Conservation (phyloP, 2,329 filamentous ascomycete genomes). For the Xylaria hypoxylon region DNA sequence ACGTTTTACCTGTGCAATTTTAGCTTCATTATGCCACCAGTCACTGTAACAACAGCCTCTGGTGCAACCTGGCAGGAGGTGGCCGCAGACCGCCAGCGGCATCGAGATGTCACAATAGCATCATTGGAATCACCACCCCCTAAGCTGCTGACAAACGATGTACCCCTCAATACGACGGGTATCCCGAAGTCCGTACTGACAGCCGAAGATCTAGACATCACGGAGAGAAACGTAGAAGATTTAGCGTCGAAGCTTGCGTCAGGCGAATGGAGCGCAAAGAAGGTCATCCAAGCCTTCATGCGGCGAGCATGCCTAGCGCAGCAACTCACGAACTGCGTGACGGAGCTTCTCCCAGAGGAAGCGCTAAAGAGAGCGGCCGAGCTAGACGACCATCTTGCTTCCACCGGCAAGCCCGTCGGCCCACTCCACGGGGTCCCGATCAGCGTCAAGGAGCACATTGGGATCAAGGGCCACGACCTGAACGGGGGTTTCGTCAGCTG, state of each 20-base stretch:
- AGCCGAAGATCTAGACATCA: slow-evolving; percentile 61
- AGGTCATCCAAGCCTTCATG: slow-evolving; percentile 65
- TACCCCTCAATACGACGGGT: slow-evolving; percentile 58
- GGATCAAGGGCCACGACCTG: slow-evolving; percentile 60
- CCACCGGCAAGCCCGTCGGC: slow-evolving; percentile 41
- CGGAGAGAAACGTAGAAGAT: slow-evolving; percentile 58
- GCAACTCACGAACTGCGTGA: slow-evolving; percentile 53
- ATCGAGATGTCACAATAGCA: slow-evolving; percentile 60
- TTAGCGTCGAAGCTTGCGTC: slow-evolving; percentile 58
- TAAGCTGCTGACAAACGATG: slow-evolving; percentile 42
- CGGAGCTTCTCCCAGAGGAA: slow-evolving; percentile 44
- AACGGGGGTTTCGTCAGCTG: slow-evolving; percentile 63
- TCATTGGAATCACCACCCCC: slow-evolving; percentile 56
- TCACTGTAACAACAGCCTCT: slow-evolving; percentile 43
- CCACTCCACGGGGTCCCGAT: slow-evolving; percentile 53
- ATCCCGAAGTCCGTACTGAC: slow-evolving; percentile 61
- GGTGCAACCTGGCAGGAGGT: slow-evolving; percentile 59
- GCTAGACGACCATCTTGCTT: slow-evolving; percentile 43
- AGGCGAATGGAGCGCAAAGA: slow-evolving; percentile 56
- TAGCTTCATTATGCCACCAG: slow-evolving; percentile 37
- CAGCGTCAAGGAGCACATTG: slow-evolving; percentile 64
- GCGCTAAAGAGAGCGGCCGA: slow-evolving; percentile 44
- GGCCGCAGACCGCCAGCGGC: slow-evolving; percentile 58
- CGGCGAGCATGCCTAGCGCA: slow-evolving; percentile 66
- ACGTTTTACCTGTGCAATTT: background rate